A percentile compares a stretch with the other conserved stretches of the same genome.
Evolutionary conservation across 352 stramenopile species (phyloP).

Genomic region (Phytophthora boehmeriae): DNA sequence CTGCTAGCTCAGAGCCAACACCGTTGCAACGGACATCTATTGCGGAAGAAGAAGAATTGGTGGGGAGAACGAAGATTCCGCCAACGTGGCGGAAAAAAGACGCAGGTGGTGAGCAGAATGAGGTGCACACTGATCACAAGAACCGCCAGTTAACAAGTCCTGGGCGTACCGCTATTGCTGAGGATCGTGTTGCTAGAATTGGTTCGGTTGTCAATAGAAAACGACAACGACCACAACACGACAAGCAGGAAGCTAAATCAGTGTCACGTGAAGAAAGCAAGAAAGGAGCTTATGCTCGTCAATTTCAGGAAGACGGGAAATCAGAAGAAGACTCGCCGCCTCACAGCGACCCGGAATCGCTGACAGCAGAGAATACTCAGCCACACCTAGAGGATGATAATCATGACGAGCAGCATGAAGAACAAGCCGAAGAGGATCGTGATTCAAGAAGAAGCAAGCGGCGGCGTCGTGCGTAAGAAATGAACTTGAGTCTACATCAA

Average conservation of each 20-base stretch:
- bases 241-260: constrained; percentile 8
- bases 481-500: neutral
- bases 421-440: constrained; percentile 31
- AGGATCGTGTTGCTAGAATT: constrained; percentile 4
- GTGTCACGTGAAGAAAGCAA: neutral
- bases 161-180: constrained; percentile 17
- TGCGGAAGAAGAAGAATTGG: constrained; percentile 33
- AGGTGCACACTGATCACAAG: constrained; percentile 20
- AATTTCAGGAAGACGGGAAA: constrained; percentile 16
- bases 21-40: constrained; percentile 42
- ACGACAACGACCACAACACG: constrained; percentile 14
- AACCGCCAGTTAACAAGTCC: constrained; percentile 15
- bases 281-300: constrained; percentile 7
- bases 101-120: constrained; percentile 15
- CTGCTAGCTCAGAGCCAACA: constrained; percentile 40
- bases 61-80: constrained; percentile 1
- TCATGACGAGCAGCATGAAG: neutral
- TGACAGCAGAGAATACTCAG: too few species aligned
- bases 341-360: constrained; percentile 11
- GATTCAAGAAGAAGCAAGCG: constrained; percentile 40
- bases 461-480: constrained; percentile 26
- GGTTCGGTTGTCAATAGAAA: constrained; percentile 14
- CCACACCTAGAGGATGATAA: neutral
- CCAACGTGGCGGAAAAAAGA: neutral
- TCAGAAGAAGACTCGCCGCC: constrained; percentile 7